A percentile compares a stretch with the other conserved stretches of the same genome.
These are phyloP conservation scores for Mesembryanthemum crystallinum DNA, from an alignment of 148 eudicot genomes.

Conservation along the genomic window DNA sequence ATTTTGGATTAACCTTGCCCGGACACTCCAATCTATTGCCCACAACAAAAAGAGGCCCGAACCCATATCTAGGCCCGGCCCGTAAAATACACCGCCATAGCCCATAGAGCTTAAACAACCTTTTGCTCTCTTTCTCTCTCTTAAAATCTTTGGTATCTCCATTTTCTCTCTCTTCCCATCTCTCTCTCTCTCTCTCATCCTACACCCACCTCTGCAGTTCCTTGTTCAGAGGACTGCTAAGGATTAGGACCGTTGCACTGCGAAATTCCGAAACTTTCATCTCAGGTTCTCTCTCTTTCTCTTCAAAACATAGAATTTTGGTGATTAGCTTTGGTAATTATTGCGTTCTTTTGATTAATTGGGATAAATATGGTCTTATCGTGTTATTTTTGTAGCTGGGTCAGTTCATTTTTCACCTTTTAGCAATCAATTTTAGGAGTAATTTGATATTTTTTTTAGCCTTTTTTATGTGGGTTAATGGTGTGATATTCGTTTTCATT, in stretches of 20 bases:
- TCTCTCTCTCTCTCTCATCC: conserved; percentile 13
- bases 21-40: too few species aligned
- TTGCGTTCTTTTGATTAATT: not conserved
- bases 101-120: not conserved
- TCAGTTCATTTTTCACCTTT: not conserved
- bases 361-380: not conserved
- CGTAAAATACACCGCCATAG: not conserved
- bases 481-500: not conserved
- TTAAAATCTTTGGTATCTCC: not conserved
- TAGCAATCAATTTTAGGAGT: not conserved
- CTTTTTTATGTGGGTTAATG: not conserved
- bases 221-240: not conserved
- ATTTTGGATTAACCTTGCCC: too few species aligned
- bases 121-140: not conserved
- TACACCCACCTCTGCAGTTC: not conserved
- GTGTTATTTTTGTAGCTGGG: not conserved
- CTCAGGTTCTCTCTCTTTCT: not conserved
- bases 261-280: not conserved
- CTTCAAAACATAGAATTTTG: not conserved
- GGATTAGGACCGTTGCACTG: too few species aligned
- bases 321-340: not conserved
- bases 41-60: too few species aligned
- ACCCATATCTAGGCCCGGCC: not conserved
- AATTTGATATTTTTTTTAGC: not conserved
- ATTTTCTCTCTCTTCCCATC: too few species aligned